Percentiles rank a stretch among this genome's conserved stretches.
phyloP scores from a whole-genome alignment of 2,329 filamentous ascomycete genomes.

The Akanthomyces muscarius region DNA sequence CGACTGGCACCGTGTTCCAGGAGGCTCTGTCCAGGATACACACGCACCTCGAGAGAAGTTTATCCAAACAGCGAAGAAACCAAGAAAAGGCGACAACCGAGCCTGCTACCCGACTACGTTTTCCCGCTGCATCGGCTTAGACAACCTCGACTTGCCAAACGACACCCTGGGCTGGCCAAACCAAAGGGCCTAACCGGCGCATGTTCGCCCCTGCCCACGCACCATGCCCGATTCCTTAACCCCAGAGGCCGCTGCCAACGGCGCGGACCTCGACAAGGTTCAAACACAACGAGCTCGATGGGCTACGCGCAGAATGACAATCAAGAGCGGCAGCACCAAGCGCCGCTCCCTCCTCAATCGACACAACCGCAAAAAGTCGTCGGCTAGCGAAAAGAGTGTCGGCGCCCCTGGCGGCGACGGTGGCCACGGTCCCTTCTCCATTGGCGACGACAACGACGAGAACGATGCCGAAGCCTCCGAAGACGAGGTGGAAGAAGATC shows the following conservation, averaged over 20 bases:
- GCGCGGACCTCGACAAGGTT: constrained; percentile 24
- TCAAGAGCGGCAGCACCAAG: constrained; percentile 72
- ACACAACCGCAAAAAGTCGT: constrained; percentile 59
- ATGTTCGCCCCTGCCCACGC: constrained; percentile 17
- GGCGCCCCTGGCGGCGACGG: constrained; percentile 37
- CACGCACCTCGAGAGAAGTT: background rate
- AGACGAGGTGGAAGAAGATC: constrained; percentile 37
- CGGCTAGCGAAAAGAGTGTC: constrained; percentile 66
- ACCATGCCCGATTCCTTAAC: constrained; percentile 32
- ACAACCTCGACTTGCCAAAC: background rate
- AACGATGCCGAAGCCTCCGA: constrained; percentile 29
- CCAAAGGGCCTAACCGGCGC: constrained; percentile 15
- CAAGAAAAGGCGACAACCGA: background rate
- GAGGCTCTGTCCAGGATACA: background rate
- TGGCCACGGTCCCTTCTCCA: constrained; percentile 31
- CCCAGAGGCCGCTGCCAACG: constrained; percentile 23
- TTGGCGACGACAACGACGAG: constrained; percentile 26
- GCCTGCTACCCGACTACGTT: background rate
- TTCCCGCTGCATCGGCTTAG: background rate
- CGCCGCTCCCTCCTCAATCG: constrained; percentile 78
- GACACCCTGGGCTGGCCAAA: constrained; percentile 11
- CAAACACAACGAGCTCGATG: constrained; percentile 78
- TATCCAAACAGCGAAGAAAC: background rate
- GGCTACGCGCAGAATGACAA: constrained; percentile 86
- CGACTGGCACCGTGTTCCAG: constrained; percentile 4